These are phyloP conservation scores for Pulveroboletus sp. DNA, from an alignment of 1,284 basidiomycete species.

Conservation along the genomic window DNA sequence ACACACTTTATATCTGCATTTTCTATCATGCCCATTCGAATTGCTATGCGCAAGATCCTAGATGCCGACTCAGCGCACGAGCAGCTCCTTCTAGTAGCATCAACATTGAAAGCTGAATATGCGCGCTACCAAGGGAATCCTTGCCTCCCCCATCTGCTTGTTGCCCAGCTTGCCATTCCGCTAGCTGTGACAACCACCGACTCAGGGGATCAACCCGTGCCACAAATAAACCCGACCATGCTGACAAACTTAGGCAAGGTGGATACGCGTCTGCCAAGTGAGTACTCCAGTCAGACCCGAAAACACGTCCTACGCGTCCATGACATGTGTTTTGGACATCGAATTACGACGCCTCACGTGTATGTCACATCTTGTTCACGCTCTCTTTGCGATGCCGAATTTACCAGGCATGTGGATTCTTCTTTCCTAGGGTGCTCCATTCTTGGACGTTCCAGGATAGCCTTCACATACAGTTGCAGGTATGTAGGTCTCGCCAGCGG, in stretches of 20 bases:
- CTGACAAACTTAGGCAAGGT: constrained; percentile 1
- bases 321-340: background rate
- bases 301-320: background rate
- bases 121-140: constrained; percentile 1
- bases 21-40: constrained; percentile 9
- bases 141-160: constrained; percentile 31
- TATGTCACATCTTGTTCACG: background rate
- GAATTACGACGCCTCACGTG: constrained; percentile 1
- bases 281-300: background rate
- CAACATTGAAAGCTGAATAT: constrained; percentile 1
- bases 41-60: constrained; percentile 8
- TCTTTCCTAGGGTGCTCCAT: background rate
- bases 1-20: constrained; percentile 13
- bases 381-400: no score
- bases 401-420: no score
- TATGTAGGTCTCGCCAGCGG: background rate
- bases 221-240: constrained; percentile 31
- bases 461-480: constrained; percentile 4
- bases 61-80: background rate
- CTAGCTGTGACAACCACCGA: constrained; percentile 12
- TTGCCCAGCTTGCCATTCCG: constrained; percentile 15
- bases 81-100: background rate
- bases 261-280: background rate
- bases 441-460: background rate
- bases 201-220: background rate